phyloP scores from a whole-genome alignment of 768 basidiomycete genomes.

The Pulveroboletus sp. region DNA sequence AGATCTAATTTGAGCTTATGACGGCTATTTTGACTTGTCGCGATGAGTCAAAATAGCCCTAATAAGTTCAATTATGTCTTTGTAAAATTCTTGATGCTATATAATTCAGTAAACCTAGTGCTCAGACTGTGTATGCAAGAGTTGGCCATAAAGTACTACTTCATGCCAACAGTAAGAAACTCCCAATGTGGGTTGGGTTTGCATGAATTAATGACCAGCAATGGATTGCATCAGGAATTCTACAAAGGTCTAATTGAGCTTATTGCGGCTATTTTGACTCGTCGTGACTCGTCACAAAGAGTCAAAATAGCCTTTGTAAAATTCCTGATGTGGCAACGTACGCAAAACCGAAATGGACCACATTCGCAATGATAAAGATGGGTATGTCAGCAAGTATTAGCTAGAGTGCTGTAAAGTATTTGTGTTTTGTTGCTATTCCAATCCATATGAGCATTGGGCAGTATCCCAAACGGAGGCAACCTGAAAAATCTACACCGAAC shows the following conservation, averaged over 20 bases:
- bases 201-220: no score
- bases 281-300: no score
- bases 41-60: no score
- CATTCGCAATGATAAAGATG: constrained; percentile 58
- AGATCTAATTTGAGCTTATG: no score
- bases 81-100: no score
- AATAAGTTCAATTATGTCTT: no score
- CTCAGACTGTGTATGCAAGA: neutral
- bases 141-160: constrained; percentile 42
- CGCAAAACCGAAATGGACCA: constrained; percentile 67
- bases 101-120: neutral
- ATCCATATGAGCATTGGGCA: constrained; percentile 39
- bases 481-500: constrained; percentile 31
- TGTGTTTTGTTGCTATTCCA: constrained; percentile 41
- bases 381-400: constrained; percentile 47
- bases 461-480: constrained; percentile 21
- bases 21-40: no score
- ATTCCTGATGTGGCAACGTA: no score
- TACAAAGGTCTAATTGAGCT: no score
- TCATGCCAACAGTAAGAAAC: constrained; percentile 61
- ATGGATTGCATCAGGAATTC: no score
- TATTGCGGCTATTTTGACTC: no score
- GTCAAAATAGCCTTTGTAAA: no score
- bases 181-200: constrained; percentile 28
- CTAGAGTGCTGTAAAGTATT: constrained; percentile 36